Evolutionary conservation across 257 asterid species (phyloP), one percentile per base, ranked within the genome.

Genomic region (Galeopsis tetrahit): DNA sequence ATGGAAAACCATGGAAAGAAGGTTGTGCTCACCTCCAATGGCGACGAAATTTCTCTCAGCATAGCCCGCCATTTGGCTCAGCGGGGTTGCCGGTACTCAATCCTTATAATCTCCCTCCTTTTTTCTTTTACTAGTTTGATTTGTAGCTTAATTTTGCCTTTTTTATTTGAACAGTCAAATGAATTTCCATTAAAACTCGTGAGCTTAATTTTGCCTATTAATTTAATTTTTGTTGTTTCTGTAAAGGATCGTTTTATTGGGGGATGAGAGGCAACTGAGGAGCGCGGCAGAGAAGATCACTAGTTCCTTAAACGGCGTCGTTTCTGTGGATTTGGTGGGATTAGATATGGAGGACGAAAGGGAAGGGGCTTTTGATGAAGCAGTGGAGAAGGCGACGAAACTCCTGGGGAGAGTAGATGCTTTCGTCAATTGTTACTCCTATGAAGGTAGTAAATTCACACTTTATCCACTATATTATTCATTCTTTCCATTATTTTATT

Each of bases 11-110:
- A 83, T 34, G 82, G 79, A 11, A 93, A 90, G 87, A 89, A 79
- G 62, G 96, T 93, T 68, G 70, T 91, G 83, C 92, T 93, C n/a
- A 86, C 96, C 71, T 91, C 96, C 75, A 85, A 73, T 69, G 97
- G 90, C 74, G 98, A 93, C 55, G 82, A 84, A 58, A 81, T 93
- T 21, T 93, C 96, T 61, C 64, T 81, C 70, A 84, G 81, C 82
- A 82, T 93, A 62, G 91, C 96, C 64, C 85, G 79, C 77, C 92
- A 72, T 53, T 84, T 93, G 74, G 91, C 90, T 63, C 96, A 79
- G 81, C 88, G 96, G 13, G 90, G 90, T 70, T 93, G 97, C 92
- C 86, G 92, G 97, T 93, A 80, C 58, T 35, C 28, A 51, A 5
- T 40, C 62, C 10, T 2, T 2, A n/a, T 10, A 56, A 28, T 13